phyloP scores from a whole-genome alignment of 2,329 filamentous ascomycete genomes.

The Xylariaceae sp. region DNA sequence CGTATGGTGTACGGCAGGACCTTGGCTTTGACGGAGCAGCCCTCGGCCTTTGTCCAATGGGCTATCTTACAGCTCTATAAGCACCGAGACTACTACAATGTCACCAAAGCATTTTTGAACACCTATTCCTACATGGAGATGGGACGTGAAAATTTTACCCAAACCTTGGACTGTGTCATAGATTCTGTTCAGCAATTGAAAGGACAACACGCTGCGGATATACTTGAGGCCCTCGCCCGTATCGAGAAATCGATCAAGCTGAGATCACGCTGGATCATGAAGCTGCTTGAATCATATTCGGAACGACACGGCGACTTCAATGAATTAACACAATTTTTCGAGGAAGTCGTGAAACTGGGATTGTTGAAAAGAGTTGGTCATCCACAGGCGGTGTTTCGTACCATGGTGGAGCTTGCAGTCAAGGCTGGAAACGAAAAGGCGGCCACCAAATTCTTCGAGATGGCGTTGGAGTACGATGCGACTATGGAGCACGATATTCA shows the following conservation, averaged over 20 bases:
- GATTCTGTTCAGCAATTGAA: conserved; percentile 31
- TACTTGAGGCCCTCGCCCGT: conserved; percentile 30
- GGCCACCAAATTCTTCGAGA: conserved; percentile 32
- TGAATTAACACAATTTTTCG: conserved; percentile 27
- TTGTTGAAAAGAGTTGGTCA: conserved; percentile 24
- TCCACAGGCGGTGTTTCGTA: conserved; percentile 34
- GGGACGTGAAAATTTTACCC: conserved; percentile 17
- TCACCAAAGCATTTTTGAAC: conserved; percentile 35
- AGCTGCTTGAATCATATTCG: conserved; percentile 38
- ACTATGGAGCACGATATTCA: conserved; percentile 30
- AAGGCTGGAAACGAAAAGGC: conserved; percentile 32
- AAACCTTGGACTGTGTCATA: conserved; percentile 32
- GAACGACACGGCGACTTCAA: conserved; percentile 25
- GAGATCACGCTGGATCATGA: conserved; percentile 36
- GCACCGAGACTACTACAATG: conserved; percentile 29
- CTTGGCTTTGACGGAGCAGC: conserved; percentile 22
- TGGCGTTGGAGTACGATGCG: conserved; percentile 27
- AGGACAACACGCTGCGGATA: conserved; percentile 26
- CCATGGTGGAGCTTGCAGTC: conserved; percentile 41
- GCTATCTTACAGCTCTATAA: conserved; percentile 32
- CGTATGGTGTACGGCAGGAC: conserved; percentile 35
- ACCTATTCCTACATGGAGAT: conserved; percentile 30
- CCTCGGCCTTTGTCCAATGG: conserved; percentile 28
- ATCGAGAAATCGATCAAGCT: conserved; percentile 24
- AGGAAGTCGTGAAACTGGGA: conserved; percentile 22